phyloP scores from a whole-genome alignment of 805 yeast genomes.

The Henningerozyma blattae region DNA sequence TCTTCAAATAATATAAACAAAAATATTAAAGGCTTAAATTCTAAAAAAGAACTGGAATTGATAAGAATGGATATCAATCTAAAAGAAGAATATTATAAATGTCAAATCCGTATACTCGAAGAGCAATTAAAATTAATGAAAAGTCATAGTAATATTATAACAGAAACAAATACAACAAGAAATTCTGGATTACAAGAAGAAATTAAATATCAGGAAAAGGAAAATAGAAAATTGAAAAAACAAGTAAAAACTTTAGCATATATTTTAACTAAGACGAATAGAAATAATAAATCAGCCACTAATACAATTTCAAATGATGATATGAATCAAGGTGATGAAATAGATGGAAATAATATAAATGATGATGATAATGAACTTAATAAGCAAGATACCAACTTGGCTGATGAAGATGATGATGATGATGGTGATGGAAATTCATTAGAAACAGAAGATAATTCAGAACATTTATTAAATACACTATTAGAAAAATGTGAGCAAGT shows the following conservation, averaged over 20 bases:
- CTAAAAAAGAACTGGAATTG: constrained; percentile 31
- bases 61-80: constrained; percentile 34
- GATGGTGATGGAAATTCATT: constrained; percentile 2
- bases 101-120: constrained; percentile 3
- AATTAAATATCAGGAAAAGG: constrained; percentile 1
- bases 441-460: constrained; percentile 3
- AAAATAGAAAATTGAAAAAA: constrained; percentile 6
- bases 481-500: constrained; percentile 16
- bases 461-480: constrained; percentile 8
- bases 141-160: background rate
- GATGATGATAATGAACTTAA: background rate
- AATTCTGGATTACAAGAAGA: background rate
- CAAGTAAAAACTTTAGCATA: constrained; percentile 7
- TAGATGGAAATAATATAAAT: too few relatives aligned
- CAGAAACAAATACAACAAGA: background rate
- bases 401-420: background rate
- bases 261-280: constrained; percentile 3
- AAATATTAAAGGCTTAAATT: constrained; percentile 7
- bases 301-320: background rate
- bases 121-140: background rate
- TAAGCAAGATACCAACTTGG: background rate
- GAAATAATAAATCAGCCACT: background rate
- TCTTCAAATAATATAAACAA: constrained; percentile 2
- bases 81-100: constrained; percentile 17
- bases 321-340: too few relatives aligned